Conservation (phyloP, 1,139 yeast species). For the Tardiomyces depauwii region DNA sequence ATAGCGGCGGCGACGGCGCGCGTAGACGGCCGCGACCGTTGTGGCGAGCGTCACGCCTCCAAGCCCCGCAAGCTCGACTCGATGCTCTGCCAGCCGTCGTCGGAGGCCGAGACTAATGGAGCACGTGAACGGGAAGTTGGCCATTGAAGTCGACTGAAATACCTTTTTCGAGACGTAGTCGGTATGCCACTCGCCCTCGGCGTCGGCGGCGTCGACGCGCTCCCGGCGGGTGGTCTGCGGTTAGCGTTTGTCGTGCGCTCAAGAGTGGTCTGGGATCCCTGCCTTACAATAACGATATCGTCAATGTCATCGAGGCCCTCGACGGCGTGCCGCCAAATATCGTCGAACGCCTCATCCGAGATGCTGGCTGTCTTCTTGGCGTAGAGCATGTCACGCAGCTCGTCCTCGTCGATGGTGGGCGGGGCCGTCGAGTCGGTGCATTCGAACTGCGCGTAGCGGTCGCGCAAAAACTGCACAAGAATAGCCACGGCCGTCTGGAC, state of each 20-base stretch:
- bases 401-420: conserved; percentile 22
- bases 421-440: conserved; percentile 46
- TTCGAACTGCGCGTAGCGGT: conserved; percentile 53
- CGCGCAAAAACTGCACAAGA: conserved; percentile 54
- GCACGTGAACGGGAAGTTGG: conserved; percentile 25
- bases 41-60: conserved; percentile 4
- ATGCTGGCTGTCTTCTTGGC: conserved; percentile 31
- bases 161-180: conserved; percentile 16
- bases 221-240: conserved; percentile 1
- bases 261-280: conserved; percentile 31
- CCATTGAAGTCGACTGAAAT: conserved; percentile 26
- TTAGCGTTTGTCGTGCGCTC: neutral
- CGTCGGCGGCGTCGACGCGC: conserved; percentile 9
- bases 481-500: conserved; percentile 57
- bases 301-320: conserved; percentile 63
- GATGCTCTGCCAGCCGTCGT: conserved; percentile 5
- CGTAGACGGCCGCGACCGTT: conserved; percentile 3
- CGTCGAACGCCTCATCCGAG: conserved; percentile 65
- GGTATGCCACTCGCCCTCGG: conserved; percentile 23
- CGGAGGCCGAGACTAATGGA: conserved; percentile 16
- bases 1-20: conserved; percentile 6
- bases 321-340: conserved; percentile 62
- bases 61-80: conserved; percentile 15
- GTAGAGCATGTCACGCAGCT: conserved; percentile 17
- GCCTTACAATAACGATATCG: conserved; percentile 83